Base-by-base conservation (phyloP, 1,284 basidiomycete species). In the Trichosporon faecale region DNA sequence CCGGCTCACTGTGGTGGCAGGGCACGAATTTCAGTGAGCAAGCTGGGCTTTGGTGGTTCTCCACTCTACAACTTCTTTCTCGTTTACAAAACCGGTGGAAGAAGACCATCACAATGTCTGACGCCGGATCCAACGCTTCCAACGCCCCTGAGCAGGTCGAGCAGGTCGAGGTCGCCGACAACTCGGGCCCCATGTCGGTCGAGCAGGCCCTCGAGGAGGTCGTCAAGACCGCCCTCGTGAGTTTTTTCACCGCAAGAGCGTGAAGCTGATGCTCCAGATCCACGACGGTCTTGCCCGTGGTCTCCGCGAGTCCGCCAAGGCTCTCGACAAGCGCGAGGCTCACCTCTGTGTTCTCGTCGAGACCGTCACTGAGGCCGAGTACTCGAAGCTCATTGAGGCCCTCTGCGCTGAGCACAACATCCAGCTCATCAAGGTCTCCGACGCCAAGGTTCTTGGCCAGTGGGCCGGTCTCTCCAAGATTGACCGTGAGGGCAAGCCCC, bases 381-480 rank as follows among this genome's bases (percentile, higher is more conserved):
- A 99, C 90, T 92, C 98, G 89, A 98, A 98, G 88, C 93, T 99
- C 87, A 97, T 98, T 78, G 95, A 98, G 87, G 96, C 95, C 68
- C 93, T 98, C 83, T 98, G 96, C 85, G 93, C 94, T 77, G 95
- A 98, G 88, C 94, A 98, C 90, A 95, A 95, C 86, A 98, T 98
- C 87, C 95, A 96, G 89, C 87, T 98, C 77, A 98, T 98, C 91
- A 98, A 98, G 88, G 94, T 99, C 81, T 87, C 87, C 67, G 96
- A 98, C 86, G 92, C 94, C 83, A 99, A 99, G 88, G 90, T 96
- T 77, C 91, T 99, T 80, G 96, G 95, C 71, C 93, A 92, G 80
- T 98, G 96, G 96, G 95, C 94, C 79, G 96, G 96, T 85, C 90
- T 99, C 75, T 98, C 95, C 90, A 97, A 97, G 88, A 97, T 98